Base-by-base conservation (phyloP, 2,329 filamentous ascomycete genomes). In the Metarhizium humberi region DNA sequence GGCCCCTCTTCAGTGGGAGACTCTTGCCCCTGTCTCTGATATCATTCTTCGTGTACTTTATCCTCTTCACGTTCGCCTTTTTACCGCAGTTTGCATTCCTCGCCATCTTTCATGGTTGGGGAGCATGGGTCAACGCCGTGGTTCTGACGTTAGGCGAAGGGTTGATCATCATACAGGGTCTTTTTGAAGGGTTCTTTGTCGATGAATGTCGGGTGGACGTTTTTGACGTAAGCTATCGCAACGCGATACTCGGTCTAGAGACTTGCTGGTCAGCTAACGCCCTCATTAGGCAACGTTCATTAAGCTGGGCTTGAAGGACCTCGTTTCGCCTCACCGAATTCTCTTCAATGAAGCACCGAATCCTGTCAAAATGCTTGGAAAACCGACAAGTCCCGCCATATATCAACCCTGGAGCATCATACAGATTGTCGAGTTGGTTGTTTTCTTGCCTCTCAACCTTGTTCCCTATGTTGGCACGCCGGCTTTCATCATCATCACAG, bases 321-420 rank as follows among this genome's bases (percentile, higher is more conserved):
- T 95, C 55, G 77, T 95, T 55, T 77, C 80, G 25, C 78, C 82
- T 51, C 78, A 87, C 61, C 74, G 89, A 69, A 73, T 88, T 57
- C 76, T 85, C 64, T 85, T 82, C 66, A 73, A 73, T 29, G 85
- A 92, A 57, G 84, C 84, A 1, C 82, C 86, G 50, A 84, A 86
- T 63, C 81, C 90, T 0, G 84, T 94, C 51, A 86, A 86, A 67
- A 86, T 86, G 71, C 82, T 97, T 0, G 92, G 92, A 32, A 91
- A 90, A 61, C 90, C 91, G 0, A 91, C 86, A 0, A 82, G 75
- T 25, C 78, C 84, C 1, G 88, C 90, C 0, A 79, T 90, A 18
- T 96, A 94, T 71, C 85, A 88, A 8, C 92, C 92, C 0, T 96
- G 95, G 77, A 95, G 89, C 55, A 75, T 96, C 54, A 82, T 89